Percentiles rank a stretch among this genome's conserved stretches.
These are phyloP conservation scores for Cystofilobasidium capitatum DNA, from an alignment of 768 basidiomycete genomes.

Conservation along the genomic window DNA sequence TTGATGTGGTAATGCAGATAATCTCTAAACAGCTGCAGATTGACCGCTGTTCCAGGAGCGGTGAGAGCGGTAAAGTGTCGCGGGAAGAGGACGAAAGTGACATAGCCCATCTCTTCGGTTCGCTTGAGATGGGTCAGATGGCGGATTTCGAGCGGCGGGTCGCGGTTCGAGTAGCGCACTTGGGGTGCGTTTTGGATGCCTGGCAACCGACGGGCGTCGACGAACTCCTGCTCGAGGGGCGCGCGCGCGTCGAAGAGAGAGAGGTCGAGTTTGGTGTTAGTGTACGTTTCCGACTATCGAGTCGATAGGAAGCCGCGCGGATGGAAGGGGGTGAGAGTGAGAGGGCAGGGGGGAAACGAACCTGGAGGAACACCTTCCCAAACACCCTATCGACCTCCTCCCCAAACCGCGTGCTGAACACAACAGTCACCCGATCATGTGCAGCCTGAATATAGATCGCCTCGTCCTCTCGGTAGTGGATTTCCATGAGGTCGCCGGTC, in stretches of 20 bases:
- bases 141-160: slow-evolving; percentile 92
- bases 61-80: slow-evolving; percentile 71
- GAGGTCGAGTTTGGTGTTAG: background rate
- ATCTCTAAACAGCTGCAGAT: slow-evolving; percentile 92
- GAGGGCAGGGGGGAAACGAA: slow-evolving; percentile 33
- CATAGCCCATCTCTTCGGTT: slow-evolving; percentile 85
- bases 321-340: background rate
- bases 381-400: slow-evolving; percentile 96
- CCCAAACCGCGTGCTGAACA: slow-evolving; percentile 91
- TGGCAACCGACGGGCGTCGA: slow-evolving; percentile 88
- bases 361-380: slow-evolving; percentile 97
- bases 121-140: slow-evolving; percentile 69
- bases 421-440: slow-evolving; percentile 89
- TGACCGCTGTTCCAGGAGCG: slow-evolving; percentile 74
- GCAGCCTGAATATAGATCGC: slow-evolving; percentile 91
- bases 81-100: slow-evolving; percentile 92
- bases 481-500: slow-evolving; percentile 75
- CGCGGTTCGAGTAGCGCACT: slow-evolving; percentile 86
- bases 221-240: slow-evolving; percentile 81
- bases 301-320: background rate
- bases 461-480: slow-evolving; percentile 94
- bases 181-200: slow-evolving; percentile 94
- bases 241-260: slow-evolving; percentile 7
- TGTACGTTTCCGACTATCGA: background rate
- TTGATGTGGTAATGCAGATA: slow-evolving; percentile 99